These are phyloP conservation scores for Cyclocybe aegerita DNA, from an alignment of 768 basidiomycete genomes.

Conservation along the genomic window DNA sequence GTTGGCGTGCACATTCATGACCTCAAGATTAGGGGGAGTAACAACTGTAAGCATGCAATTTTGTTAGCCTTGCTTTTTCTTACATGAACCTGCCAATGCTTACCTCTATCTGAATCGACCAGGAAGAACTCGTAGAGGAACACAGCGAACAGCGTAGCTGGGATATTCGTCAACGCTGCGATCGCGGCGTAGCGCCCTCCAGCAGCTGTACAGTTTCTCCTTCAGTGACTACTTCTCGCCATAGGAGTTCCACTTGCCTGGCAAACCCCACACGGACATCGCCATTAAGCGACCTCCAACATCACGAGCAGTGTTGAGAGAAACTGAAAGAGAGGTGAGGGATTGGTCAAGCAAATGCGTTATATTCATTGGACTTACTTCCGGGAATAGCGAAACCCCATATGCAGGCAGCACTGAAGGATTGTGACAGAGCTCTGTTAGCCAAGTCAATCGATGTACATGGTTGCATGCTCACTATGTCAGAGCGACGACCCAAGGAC, in stretches of 20 bases:
- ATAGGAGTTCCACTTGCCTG: constrained; percentile 26
- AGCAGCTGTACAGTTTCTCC: constrained; percentile 29
- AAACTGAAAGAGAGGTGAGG: constrained; percentile 34
- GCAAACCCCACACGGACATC: constrained; percentile 58
- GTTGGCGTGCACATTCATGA: constrained; percentile 18
- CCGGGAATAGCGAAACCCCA: constrained; percentile 60
- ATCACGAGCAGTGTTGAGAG: constrained; percentile 69
- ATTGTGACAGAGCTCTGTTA: neutral
- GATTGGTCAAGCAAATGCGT: neutral
- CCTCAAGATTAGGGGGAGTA: constrained; percentile 17
- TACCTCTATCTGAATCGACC: constrained; percentile 58
- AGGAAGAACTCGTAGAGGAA: constrained; percentile 58
- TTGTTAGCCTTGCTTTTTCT: neutral
- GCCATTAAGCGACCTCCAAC: constrained; percentile 62
- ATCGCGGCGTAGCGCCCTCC: constrained; percentile 63
- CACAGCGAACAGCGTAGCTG: constrained; percentile 56
- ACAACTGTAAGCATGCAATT: constrained; percentile 16
- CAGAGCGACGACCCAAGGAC: constrained; percentile 53
- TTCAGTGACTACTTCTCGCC: neutral
- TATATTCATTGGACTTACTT: constrained; percentile 30
- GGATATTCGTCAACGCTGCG: constrained; percentile 64
- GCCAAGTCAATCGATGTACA: neutral
- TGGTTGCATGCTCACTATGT: constrained; percentile 58
- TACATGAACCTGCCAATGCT: constrained; percentile 13
- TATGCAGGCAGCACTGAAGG: constrained; percentile 49